Conservation (phyloP, 2,329 filamentous ascomycete genomes). For the Rasamsonia emersonii region DNA sequence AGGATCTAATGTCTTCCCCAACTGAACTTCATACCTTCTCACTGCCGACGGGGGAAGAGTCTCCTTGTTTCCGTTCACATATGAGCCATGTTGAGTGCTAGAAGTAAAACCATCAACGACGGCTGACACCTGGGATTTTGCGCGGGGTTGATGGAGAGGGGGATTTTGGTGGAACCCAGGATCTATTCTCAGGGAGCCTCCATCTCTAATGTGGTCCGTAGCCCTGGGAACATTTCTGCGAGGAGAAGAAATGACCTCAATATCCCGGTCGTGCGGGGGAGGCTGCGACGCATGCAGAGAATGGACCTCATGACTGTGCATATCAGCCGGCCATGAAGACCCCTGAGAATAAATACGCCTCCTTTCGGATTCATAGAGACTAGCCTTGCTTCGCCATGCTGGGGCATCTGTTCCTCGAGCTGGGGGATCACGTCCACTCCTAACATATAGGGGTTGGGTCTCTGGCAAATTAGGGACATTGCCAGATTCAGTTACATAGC, state of each 20-base stretch:
- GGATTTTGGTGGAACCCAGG: no score
- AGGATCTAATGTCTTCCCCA: conserved; percentile 9
- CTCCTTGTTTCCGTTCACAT: conserved; percentile 8
- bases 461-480: conserved; percentile 9
- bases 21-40: conserved; percentile 11
- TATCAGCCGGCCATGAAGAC: conserved; percentile 27
- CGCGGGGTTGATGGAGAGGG: no score
- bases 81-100: no score
- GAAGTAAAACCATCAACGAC: no score
- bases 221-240: no score
- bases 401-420: conserved; percentile 8
- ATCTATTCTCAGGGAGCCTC: no score
- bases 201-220: no score
- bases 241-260: conserved; percentile 2
- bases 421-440: no score
- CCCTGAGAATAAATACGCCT: conserved; percentile 25
- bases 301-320: conserved; percentile 14
- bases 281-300: conserved; percentile 14
- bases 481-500: conserved; percentile 12
- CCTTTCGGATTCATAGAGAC: conserved; percentile 12
- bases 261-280: conserved; percentile 7
- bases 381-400: conserved; percentile 11
- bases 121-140: no score
- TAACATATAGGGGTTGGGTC: no score
- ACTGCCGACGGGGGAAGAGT: conserved; percentile 9